Evolutionary conservation across 148 eudicot genomes (phyloP).

Genomic region (Amaranthus cruentus): DNA sequence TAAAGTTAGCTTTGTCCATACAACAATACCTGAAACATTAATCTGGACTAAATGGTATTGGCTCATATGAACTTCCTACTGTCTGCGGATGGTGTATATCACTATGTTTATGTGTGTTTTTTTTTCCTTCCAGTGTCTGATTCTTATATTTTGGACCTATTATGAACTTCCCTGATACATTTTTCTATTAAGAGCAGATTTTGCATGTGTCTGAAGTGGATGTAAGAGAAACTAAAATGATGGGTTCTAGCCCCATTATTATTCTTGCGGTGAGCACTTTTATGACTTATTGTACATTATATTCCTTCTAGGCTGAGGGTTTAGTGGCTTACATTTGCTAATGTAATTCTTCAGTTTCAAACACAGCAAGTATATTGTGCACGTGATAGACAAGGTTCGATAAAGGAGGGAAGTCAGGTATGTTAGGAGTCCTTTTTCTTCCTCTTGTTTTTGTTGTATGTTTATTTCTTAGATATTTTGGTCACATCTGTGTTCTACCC

Average conservation of each 20-base stretch:
- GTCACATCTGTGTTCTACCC: no score
- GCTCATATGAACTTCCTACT: not conserved
- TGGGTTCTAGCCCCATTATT: constrained; percentile 83
- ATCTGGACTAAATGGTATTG: no score
- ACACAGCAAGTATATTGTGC: constrained; percentile 85
- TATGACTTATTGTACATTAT: not conserved
- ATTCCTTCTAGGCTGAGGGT: not conserved
- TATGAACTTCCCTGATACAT: not conserved
- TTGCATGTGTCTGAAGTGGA: constrained; percentile 80
- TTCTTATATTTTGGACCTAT: not conserved
- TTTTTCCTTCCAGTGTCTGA: not conserved
- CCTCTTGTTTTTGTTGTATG: not conserved
- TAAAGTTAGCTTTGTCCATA: not conserved
- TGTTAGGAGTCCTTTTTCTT: constrained; percentile 5
- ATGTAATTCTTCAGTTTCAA: constrained; percentile 60
- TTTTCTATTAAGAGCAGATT: constrained; percentile 48
- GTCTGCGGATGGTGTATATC: not conserved
- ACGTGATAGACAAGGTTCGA: constrained; percentile 64
- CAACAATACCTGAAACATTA: no score
- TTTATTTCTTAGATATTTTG: no score
- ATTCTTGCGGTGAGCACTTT: constrained; percentile 53
- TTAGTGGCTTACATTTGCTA: constrained; percentile 18
- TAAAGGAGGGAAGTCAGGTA: constrained; percentile 91
- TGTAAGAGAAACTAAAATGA: constrained; percentile 86
- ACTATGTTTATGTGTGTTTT: not conserved